These are phyloP conservation scores for Penicillium palitans DNA, from an alignment of 2,329 filamentous ascomycete species.

Conservation along the genomic window DNA sequence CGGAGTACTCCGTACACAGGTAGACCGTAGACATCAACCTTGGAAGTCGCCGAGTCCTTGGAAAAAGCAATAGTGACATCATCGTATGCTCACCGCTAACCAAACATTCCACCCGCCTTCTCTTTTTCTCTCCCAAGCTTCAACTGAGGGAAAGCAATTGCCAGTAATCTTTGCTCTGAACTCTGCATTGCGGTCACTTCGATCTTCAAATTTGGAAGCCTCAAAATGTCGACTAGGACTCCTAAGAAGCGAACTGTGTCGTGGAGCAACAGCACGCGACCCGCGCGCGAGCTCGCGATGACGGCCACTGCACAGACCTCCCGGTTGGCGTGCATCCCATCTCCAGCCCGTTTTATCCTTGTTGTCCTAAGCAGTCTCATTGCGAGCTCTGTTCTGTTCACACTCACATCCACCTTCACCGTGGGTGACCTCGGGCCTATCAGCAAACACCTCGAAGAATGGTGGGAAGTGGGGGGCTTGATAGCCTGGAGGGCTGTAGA, in stretches of 20 bases:
- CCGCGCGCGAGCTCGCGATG: slow-evolving; percentile 18
- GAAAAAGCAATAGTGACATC: slow-evolving; percentile 33
- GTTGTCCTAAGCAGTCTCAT: slow-evolving; percentile 57
- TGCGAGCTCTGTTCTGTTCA: slow-evolving; percentile 65
- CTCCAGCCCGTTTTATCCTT: slow-evolving; percentile 46
- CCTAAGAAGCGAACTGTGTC: slow-evolving; percentile 27
- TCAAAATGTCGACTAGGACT: slow-evolving; percentile 17
- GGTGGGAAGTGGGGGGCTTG: slow-evolving; percentile 59
- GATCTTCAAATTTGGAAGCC: not conserved
- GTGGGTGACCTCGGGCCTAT: slow-evolving; percentile 67
- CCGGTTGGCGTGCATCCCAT: slow-evolving; percentile 31
- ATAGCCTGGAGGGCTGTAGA: slow-evolving; percentile 62
- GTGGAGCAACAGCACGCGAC: slow-evolving; percentile 6
- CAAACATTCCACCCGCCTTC: slow-evolving; percentile 7
- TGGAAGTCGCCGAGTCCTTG: not conserved
- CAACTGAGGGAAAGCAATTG: not conserved
- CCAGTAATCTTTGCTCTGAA: not conserved
- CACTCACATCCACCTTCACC: slow-evolving; percentile 60
- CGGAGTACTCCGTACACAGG: too few relatives aligned
- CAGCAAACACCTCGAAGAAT: slow-evolving; percentile 63
- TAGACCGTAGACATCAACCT: not conserved
- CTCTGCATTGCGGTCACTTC: not conserved
- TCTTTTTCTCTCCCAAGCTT: slow-evolving; percentile 1
- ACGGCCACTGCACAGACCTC: slow-evolving; percentile 17
- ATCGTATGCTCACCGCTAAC: slow-evolving; percentile 35